These are phyloP conservation scores for Picea sitchensis DNA, from an alignment of 75 land plant genomes.

Conservation along the genomic window DNA sequence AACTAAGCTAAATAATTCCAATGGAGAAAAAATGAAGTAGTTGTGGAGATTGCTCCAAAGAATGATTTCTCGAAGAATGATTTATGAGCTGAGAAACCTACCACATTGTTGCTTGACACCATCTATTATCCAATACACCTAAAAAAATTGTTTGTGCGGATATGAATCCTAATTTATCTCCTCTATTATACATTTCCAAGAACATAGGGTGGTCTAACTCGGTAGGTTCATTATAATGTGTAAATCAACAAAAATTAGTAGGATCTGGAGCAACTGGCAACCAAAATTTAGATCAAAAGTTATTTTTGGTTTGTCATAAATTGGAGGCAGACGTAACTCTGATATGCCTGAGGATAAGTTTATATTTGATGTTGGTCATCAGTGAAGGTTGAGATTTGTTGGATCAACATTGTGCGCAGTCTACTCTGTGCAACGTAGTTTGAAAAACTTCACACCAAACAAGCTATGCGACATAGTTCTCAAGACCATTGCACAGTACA, in stretches of 20 bases:
- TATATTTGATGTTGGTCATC: no score
- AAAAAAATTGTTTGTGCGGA: constrained; percentile 52
- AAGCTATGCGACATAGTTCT: no score
- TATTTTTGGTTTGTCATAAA: constrained; percentile 30
- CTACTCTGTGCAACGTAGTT: no score
- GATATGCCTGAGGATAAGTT: no score
- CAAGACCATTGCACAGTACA: no score
- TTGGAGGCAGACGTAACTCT: constrained; percentile 12
- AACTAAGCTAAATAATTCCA: neutral
- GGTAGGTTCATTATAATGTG: neutral
- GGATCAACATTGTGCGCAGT: no score
- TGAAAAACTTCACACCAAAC: no score
- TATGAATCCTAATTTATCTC: constrained; percentile 14
- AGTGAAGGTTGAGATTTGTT: no score
- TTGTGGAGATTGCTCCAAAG: neutral
- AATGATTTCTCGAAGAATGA: constrained; percentile 12
- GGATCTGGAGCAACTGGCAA: constrained; percentile 33
- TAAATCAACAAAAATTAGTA: neutral
- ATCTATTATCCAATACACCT: constrained; percentile 64
- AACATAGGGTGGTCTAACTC: no score
- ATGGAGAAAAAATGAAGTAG: neutral
- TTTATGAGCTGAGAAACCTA: constrained; percentile 41
- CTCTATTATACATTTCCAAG: neutral
- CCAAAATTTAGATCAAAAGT: constrained; percentile 24
- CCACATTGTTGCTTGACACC: constrained; percentile 66